Evolutionary conservation across 768 basidiomycete genomes (phyloP).

Genomic region (Suillus lakei): DNA sequence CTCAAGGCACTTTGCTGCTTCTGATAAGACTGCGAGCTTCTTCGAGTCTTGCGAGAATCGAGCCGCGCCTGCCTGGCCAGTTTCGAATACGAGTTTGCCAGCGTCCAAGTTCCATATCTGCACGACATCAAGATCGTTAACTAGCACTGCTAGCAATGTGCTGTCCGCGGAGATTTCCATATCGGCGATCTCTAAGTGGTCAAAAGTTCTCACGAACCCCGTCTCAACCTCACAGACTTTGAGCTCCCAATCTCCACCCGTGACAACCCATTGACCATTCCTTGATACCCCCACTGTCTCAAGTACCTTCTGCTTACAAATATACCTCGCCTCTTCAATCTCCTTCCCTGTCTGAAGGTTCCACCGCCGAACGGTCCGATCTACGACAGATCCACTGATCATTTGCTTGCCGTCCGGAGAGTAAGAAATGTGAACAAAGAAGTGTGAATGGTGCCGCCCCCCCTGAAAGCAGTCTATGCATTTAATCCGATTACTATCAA

Average conservation of each 20-base stretch:
- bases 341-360: neutral
- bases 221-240: neutral
- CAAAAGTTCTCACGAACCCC: neutral
- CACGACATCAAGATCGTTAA: too few species aligned
- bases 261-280: neutral
- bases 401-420: neutral
- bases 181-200: neutral
- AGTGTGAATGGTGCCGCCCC: too few species aligned
- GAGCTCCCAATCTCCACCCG: neutral
- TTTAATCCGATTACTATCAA: too few species aligned
- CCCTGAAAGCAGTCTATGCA: too few species aligned
- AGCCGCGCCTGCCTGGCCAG: neutral
- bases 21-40: neutral
- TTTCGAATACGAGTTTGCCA: neutral
- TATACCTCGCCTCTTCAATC: neutral
- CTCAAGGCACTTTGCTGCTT: neutral
- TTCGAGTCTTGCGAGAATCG: neutral
- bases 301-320: neutral
- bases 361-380: neutral
- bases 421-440: too few species aligned
- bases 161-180: constrained; percentile 14
- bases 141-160: neutral
- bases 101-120: neutral
- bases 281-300: neutral
- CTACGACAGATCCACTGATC: neutral